Evolutionary conservation across 495 filamentous ascomycete genomes (phyloP), one percentile per base, ranked within the genome.

Genomic region (Aspergillus kassunensis): DNA sequence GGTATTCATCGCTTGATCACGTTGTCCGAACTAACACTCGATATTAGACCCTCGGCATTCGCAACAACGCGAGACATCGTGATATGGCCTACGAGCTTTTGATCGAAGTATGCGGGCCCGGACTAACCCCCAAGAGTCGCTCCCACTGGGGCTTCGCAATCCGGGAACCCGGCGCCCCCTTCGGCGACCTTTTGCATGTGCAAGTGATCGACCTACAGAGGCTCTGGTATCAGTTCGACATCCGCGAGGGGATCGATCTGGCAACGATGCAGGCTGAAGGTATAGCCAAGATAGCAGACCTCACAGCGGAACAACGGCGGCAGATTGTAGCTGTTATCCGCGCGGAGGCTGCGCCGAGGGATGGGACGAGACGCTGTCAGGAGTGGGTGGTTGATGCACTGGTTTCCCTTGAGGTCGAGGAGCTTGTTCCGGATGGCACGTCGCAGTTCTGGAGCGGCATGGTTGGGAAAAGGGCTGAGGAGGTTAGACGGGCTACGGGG

Each of bases 181-280:
- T 31, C 21, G 47, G 46, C 40, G 53, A 56, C 41, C 31, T 56
- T 13, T 27, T 46, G 11, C 53, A 55, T 37, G 46, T 55, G 3
- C 29, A 42, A 25, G 3, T 33, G 0, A 44, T 55, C 30, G 46
- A 58, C 15, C 11, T 53, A 4, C 20, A 53, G 0, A 45, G 19
- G 19, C 45, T 58, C 1, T 58, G 55, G 55, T 61, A 56, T 35
- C 51, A 56, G 19, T 58, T 57, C 36, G 58, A 60, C 24, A 21
- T 40, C 8, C 50, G 58, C 4, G 33, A 48, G 25, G 46, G 45
- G 23, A 54, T 37, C 2, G 44, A 46, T 7, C 27, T 57, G 1
- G n/a, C 34, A 27, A 52, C 54, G 2, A 42, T 49, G 36, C 45
- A 48, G 18, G 58, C 54, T 1, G 29, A 49, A 10, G 58, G 59